phyloP scores from a whole-genome alignment of 495 filamentous ascomycete genomes.

The Platismatia glauca region DNA sequence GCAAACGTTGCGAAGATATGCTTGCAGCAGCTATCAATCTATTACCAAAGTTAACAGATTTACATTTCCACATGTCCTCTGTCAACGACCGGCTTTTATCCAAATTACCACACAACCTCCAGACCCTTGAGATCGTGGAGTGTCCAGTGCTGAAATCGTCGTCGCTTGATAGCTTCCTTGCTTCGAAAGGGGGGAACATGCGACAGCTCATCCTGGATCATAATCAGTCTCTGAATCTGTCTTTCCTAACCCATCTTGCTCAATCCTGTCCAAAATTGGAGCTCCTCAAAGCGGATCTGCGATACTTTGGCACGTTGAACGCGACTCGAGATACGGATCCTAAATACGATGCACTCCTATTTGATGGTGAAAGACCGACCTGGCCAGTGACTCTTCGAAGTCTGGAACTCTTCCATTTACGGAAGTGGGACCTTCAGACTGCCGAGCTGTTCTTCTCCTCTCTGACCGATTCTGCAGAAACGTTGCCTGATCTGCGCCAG shows the following conservation, averaged over 20 bases:
- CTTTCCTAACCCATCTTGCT: slow-evolving; percentile 55
- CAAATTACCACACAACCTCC: slow-evolving; percentile 53
- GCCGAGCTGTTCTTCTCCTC: slow-evolving; percentile 70
- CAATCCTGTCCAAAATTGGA: slow-evolving; percentile 57
- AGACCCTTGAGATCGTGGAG: slow-evolving; percentile 60
- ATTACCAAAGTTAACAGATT: slow-evolving; percentile 50
- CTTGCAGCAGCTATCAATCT: slow-evolving; percentile 49
- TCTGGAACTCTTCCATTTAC: slow-evolving; percentile 65
- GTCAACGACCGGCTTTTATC: slow-evolving; percentile 50
- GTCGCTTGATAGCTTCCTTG: slow-evolving; percentile 50
- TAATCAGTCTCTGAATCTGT: slow-evolving; percentile 65
- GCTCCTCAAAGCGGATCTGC: slow-evolving; percentile 62
- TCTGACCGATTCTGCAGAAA: slow-evolving; percentile 56
- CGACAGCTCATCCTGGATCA: slow-evolving; percentile 60
- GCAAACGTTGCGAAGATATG: slow-evolving; percentile 33
- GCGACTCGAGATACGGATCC: slow-evolving; percentile 61
- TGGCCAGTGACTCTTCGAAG: slow-evolving; percentile 64
- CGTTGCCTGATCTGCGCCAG: slow-evolving; percentile 53
- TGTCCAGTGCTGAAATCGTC: slow-evolving; percentile 58
- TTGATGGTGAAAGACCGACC: slow-evolving; percentile 49
- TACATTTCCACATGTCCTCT: slow-evolving; percentile 60
- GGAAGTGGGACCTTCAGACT: slow-evolving; percentile 54
- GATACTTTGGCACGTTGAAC: slow-evolving; percentile 47
- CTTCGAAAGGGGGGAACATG: slow-evolving; percentile 51
- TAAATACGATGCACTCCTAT: slow-evolving; percentile 55